These are phyloP conservation scores for Uronychia binucleata DNA, from an alignment of 73 alveolate species.

Conservation along the genomic window DNA sequence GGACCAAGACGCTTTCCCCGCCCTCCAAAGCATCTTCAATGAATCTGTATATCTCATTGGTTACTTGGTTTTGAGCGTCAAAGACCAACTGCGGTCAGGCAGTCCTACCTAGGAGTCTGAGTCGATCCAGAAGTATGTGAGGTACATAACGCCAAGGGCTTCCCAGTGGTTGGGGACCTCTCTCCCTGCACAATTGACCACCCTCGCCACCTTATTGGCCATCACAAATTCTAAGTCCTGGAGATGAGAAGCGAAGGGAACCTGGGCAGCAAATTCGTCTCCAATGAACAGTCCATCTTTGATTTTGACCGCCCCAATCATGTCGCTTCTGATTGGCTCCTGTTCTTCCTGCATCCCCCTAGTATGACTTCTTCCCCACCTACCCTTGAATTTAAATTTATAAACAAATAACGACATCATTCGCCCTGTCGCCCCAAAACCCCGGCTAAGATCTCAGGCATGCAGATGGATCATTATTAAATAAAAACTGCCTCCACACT, in stretches of 20 bases:
- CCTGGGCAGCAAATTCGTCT: constrained; percentile 77
- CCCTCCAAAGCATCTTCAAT: constrained; percentile 69
- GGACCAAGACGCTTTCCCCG: constrained; percentile 73
- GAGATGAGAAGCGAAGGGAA: too few species aligned
- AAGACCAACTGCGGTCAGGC: constrained; percentile 52
- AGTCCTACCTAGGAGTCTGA: constrained; percentile 81
- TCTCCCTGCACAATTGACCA: constrained; percentile 95
- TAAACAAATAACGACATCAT: too few species aligned
- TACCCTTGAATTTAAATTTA: too few species aligned
- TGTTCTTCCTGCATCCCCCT: too few species aligned
- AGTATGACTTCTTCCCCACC: too few species aligned
- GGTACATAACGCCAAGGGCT: constrained; percentile 89
- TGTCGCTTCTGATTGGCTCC: constrained; percentile 39
- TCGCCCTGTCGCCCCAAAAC: too few species aligned
- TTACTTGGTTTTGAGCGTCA: constrained; percentile 61
- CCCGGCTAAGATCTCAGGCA: too few species aligned
- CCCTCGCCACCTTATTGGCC: constrained; percentile 95
- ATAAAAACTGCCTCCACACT: too few species aligned
- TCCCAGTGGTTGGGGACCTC: constrained; percentile 94
- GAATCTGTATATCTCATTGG: constrained; percentile 50
- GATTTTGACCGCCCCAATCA: constrained; percentile 75
- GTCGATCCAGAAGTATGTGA: constrained; percentile 93
- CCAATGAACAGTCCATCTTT: constrained; percentile 77
- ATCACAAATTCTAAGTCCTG: constrained; percentile 93
- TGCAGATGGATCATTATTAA: too few species aligned